phyloP scores from a whole-genome alignment of 768 basidiomycete genomes.

The Suillus placidus region DNA sequence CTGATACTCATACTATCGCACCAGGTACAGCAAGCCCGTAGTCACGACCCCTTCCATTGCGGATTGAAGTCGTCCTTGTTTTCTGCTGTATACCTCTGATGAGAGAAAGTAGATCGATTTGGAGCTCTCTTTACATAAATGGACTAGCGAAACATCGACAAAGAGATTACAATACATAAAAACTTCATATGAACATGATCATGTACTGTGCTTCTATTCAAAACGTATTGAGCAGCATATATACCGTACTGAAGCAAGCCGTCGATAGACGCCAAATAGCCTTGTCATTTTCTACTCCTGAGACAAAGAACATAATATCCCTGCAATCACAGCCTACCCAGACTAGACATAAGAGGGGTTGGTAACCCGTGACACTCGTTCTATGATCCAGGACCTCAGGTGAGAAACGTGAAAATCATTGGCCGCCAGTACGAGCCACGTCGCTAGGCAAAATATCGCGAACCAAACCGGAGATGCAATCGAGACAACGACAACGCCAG shows the following conservation, averaged over 20 bases:
- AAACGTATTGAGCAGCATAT: background rate
- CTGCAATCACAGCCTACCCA: background rate
- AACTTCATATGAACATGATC: background rate
- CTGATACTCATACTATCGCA: background rate
- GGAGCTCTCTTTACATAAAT: too few species aligned
- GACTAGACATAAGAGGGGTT: background rate
- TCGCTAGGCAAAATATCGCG: background rate
- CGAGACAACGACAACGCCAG: background rate
- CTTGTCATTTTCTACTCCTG: background rate
- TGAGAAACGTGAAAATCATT: background rate
- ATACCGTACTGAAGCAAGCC: background rate
- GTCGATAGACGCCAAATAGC: background rate
- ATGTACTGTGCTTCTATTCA: background rate
- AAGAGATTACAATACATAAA: background rate
- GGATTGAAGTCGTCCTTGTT: too few species aligned
- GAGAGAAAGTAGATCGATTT: too few species aligned
- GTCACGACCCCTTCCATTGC: background rate
- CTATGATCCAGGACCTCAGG: constrained; percentile 3
- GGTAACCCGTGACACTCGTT: background rate
- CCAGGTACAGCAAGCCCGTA: background rate
- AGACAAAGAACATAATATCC: background rate
- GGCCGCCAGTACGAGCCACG: background rate
- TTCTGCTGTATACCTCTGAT: too few species aligned
- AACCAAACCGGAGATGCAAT: background rate
- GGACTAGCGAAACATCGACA: too few species aligned